These are phyloP conservation scores for Kingdonia uniflora DNA, from an alignment of 164 flowering plant species.

Conservation along the genomic window DNA sequence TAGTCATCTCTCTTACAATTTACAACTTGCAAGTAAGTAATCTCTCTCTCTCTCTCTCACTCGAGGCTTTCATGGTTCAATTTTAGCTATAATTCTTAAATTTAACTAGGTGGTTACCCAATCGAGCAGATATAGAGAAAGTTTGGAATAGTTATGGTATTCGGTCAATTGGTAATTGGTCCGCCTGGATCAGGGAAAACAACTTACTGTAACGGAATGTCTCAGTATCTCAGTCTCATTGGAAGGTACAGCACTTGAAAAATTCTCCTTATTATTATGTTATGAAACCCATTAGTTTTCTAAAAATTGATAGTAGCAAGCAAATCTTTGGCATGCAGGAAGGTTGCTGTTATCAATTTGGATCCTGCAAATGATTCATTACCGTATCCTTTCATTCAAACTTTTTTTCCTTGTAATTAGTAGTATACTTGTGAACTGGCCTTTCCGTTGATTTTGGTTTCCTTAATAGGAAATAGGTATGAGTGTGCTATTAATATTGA, in stretches of 20 bases:
- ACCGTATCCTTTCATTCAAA: constrained; percentile 57
- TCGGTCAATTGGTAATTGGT: constrained; percentile 89
- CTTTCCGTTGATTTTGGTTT: constrained; percentile 6
- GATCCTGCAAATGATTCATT: constrained; percentile 95
- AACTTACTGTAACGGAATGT: constrained; percentile 95
- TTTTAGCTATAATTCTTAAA: no score
- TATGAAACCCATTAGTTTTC: no score
- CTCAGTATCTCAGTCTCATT: constrained; percentile 74
- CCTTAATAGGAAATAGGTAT: constrained; percentile 47
- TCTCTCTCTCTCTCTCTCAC: no score
- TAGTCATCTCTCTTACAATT: no score
- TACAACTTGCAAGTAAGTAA: no score
- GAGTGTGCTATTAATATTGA: constrained; percentile 88
- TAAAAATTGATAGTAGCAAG: neutral
- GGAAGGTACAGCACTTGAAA: constrained; percentile 42
- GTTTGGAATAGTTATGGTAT: constrained; percentile 38
- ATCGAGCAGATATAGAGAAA: no score
- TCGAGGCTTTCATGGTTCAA: no score
- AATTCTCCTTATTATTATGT: neutral
- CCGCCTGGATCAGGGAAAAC: constrained; percentile 97
- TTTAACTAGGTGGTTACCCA: no score
- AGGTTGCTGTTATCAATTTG: constrained; percentile 85
- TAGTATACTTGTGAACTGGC: neutral
- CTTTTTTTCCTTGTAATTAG: neutral
- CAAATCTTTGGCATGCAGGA: constrained; percentile 41